Evolutionary conservation across 2,329 filamentous ascomycete species (phyloP), one percentile per base, ranked within the genome.

Genomic region (Neofusicoccum umdonicola): DNA sequence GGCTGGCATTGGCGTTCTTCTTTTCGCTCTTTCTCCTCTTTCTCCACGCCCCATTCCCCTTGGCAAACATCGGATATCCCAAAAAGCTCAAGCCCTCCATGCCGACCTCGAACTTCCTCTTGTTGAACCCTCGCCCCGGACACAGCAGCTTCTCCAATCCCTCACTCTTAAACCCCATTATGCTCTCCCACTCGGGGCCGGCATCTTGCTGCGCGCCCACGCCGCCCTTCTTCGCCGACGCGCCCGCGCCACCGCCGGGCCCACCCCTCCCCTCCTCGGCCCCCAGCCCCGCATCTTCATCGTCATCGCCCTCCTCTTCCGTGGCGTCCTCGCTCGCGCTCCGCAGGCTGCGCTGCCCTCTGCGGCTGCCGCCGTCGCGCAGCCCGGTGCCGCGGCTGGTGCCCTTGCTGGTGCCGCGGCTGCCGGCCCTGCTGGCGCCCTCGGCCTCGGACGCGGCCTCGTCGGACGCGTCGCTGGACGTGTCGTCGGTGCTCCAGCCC

Each of bases 41-140:
- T 68, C 76, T 78, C 77, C 77, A 79, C 31, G 73, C 60, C 1
- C 76, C 77, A 56, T 78, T 76, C 2, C 78, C 76, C 19, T 76
- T 68, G n/a, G 77, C 73, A 67, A 78, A 79, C 73, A 78, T 79
- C 27, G 77, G 77, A n/a, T 75, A 74, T 31, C 77, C 77, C 1
- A 79, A 70, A 62, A 78, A 78, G 8, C 77, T 75, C 15, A 77
- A 69, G 45, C 74, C 72, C 66, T 79, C 77, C 3, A 79, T 74
- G 1, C 76, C 77, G 9, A 78, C 67, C 68, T 79, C 77, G 66
- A 79, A 79, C 39, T 73, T 70, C 31, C 72, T 68, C 71, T 79
- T 79, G 64, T 79, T 78, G 66, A 76, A 78, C 6, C 73, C 71
- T 56, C 71, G 72, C 48, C 68, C 69, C 7, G 77, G 77, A 63